phyloP scores from a whole-genome alignment of 345 rosid species.

The Eucalyptus decipiens region DNA sequence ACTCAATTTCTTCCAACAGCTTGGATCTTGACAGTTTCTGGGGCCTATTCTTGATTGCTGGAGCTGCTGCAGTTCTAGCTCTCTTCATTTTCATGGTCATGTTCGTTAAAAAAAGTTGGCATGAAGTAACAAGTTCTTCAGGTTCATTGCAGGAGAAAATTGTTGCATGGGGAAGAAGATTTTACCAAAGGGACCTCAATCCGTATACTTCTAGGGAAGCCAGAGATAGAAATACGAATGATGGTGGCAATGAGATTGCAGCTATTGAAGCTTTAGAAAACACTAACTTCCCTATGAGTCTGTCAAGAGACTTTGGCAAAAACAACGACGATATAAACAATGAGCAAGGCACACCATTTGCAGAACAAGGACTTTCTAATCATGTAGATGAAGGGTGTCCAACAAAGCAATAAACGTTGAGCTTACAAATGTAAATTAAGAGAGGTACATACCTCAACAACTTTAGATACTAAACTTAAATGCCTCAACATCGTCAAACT shows the following conservation, averaged over 20 bases:
- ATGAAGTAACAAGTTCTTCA: background rate
- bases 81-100: background rate
- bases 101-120: background rate
- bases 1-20: too few relatives aligned
- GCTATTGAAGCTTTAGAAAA: background rate
- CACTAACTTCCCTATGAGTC: background rate
- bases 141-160: background rate
- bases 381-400: background rate
- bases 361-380: background rate
- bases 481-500: too few relatives aligned
- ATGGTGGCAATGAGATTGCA: background rate
- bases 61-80: background rate
- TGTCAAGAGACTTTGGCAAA: background rate
- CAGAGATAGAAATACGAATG: background rate
- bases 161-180: background rate
- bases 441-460: too few relatives aligned
- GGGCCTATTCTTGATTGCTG: background rate
- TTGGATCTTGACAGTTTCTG: too few relatives aligned
- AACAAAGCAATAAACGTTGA: background rate
- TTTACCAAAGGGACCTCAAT: background rate
- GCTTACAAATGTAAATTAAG: background rate
- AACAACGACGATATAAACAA: background rate
- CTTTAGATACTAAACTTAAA: too few relatives aligned
- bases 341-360: background rate
- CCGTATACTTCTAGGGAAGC: background rate